Conservation (phyloP, 352 stramenopile species). For the Pythium pyrilobum region DNA sequence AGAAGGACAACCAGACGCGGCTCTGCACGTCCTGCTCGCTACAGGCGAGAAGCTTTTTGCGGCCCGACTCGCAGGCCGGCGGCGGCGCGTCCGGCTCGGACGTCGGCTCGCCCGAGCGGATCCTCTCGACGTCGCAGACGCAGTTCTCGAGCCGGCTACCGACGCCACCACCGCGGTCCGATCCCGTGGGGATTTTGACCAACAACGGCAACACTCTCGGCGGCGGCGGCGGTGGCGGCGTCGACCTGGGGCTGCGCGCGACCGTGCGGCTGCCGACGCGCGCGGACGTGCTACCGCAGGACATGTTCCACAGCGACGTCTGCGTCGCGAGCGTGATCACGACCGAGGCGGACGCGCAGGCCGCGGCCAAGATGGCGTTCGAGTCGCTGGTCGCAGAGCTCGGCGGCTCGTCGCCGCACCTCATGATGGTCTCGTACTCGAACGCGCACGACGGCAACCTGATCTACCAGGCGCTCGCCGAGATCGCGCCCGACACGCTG, state of each 20-base stretch:
- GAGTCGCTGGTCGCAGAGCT: constrained; percentile 48
- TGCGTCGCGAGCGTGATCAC: constrained; percentile 69
- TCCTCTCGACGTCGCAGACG: constrained; percentile 3
- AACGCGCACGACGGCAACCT: constrained; percentile 43
- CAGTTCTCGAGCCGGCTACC: constrained; percentile 4
- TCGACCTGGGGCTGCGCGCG: constrained; percentile 12
- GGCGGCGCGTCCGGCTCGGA: constrained; percentile 5
- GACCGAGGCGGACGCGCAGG: constrained; percentile 49
- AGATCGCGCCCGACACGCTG: constrained; percentile 62
- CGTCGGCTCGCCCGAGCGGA: constrained; percentile 20
- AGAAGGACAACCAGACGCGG: constrained; percentile 58
- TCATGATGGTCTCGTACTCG: constrained; percentile 81
- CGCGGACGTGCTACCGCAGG: neutral
- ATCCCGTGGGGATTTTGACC: neutral
- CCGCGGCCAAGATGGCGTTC: constrained; percentile 52
- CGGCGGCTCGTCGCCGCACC: constrained; percentile 55
- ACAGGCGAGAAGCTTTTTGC: constrained; percentile 56
- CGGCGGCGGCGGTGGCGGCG: neutral
- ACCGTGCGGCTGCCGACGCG: constrained; percentile 18
- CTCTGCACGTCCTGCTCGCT: constrained; percentile 80
- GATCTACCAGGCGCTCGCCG: constrained; percentile 56
- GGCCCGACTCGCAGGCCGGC: constrained; percentile 11
- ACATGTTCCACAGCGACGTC: constrained; percentile 42
- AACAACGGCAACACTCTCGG: neutral
- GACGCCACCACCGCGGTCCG: constrained; percentile 4